phyloP scores from a whole-genome alignment of 2,329 filamentous ascomycete species.

The Microsporum audouinii region DNA sequence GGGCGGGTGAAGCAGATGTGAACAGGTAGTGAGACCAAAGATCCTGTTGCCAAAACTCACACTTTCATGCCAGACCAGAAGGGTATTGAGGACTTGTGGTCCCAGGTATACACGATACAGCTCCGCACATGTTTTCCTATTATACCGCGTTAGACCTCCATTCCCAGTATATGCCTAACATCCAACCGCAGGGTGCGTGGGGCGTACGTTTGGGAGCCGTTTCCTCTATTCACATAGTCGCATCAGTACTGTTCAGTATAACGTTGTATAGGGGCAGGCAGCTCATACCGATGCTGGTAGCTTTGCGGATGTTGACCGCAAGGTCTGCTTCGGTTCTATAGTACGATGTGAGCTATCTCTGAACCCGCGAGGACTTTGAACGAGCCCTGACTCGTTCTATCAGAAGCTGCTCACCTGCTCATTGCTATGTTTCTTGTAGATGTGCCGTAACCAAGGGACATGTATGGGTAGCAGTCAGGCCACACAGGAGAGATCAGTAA shows the following conservation, averaged over 20 bases:
- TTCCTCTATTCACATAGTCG: slow-evolving; percentile 39
- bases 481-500: neutral
- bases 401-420: slow-evolving; percentile 43
- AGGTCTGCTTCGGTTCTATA: slow-evolving; percentile 50
- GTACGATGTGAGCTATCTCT: neutral
- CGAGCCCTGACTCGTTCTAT: neutral
- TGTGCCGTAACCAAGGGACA: slow-evolving; percentile 15
- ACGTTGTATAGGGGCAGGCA: slow-evolving; percentile 11
- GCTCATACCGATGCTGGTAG: slow-evolving; percentile 48
- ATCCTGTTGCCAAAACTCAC: slow-evolving; percentile 42
- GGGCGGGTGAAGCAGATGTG: neutral
- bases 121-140: slow-evolving; percentile 86
- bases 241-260: slow-evolving; percentile 1
- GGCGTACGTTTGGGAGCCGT: slow-evolving; percentile 60
- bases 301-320: slow-evolving; percentile 56
- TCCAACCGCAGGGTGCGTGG: slow-evolving; percentile 22
- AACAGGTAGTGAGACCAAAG: neutral
- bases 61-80: slow-evolving; percentile 99
- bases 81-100: slow-evolving; percentile 86
- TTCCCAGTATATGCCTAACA: neutral
- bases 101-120: slow-evolving; percentile 98
- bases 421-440: slow-evolving; percentile 45
- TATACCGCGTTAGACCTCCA: neutral
- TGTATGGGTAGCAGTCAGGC: slow-evolving; percentile 3
- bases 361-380: neutral